phyloP scores from a whole-genome alignment of 2,329 filamentous ascomycete species.

The Neonectria hederae region DNA sequence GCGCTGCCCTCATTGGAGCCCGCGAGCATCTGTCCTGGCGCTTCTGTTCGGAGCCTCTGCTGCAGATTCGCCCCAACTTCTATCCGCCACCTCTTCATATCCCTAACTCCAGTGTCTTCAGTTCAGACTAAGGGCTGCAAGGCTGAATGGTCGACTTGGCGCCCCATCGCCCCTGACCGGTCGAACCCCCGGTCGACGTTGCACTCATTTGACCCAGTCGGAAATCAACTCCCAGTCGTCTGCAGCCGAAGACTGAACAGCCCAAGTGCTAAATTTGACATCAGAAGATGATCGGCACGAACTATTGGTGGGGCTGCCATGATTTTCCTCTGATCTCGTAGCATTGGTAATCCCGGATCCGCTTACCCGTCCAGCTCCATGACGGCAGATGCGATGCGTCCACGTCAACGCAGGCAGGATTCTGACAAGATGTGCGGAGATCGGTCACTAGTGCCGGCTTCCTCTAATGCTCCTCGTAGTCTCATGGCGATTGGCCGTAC shows the following conservation, averaged over 20 bases:
- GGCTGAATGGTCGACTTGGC: constrained; percentile 25
- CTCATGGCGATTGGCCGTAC: constrained; percentile 23
- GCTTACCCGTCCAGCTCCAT: constrained; percentile 7
- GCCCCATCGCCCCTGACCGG: constrained; percentile 17
- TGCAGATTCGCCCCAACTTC: not conserved
- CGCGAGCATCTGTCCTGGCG: not conserved
- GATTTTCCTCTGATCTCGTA: constrained; percentile 27
- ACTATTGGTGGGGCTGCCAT: constrained; percentile 31
- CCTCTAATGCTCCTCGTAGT: not conserved
- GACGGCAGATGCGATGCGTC: not conserved
- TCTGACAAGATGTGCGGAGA: constrained; percentile 27
- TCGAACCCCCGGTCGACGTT: constrained; percentile 30
- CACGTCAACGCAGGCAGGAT: not conserved
- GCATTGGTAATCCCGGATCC: constrained; percentile 21
- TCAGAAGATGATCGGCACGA: constrained; percentile 29
- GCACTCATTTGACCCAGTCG: constrained; percentile 17
- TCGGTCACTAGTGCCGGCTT: constrained; percentile 22
- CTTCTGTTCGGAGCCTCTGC: not conserved
- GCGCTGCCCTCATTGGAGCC: constrained; percentile 9
- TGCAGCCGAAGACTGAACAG: constrained; percentile 25
- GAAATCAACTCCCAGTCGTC: constrained; percentile 13
- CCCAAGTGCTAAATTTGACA: constrained; percentile 41
- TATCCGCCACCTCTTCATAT: not conserved
- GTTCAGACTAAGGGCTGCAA: constrained; percentile 9
- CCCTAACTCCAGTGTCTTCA: not conserved